phyloP scores from a whole-genome alignment of 179 eudicot genomes.

The Corrigiola litoralis region DNA sequence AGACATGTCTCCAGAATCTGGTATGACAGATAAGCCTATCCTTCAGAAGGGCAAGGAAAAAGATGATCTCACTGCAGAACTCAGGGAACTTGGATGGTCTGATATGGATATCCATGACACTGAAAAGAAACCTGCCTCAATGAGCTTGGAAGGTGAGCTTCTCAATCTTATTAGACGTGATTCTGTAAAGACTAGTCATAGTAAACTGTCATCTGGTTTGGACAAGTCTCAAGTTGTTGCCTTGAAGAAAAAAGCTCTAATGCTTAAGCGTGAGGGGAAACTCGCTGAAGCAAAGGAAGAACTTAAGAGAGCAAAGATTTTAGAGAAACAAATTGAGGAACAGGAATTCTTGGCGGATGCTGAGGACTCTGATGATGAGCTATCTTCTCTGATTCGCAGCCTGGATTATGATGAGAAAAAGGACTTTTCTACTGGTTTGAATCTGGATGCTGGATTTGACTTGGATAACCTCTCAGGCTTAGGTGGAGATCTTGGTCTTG shows the following conservation, averaged over 20 bases:
- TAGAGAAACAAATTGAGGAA: conserved; percentile 91
- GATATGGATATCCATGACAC: conserved; percentile 65
- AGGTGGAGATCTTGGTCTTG: conserved; percentile 47
- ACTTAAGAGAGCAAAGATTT: conserved; percentile 78
- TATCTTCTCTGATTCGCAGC: conserved; percentile 67
- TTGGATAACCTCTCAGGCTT: conserved; percentile 36
- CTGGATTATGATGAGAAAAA: conserved; percentile 53
- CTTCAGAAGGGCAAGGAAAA: conserved; percentile 47
- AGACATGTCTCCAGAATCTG: conserved; percentile 26
- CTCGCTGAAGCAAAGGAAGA: conserved; percentile 94
- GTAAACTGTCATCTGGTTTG: conserved; percentile 33
- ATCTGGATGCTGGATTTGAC: conserved; percentile 39
- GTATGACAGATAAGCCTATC: conserved; percentile 25
- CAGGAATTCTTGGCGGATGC: conserved; percentile 79
- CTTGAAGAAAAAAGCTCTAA: conserved; percentile 76
- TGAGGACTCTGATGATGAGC: conserved; percentile 91
- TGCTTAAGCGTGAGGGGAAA: conserved; percentile 78
- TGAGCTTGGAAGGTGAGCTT: conserved; percentile 82
- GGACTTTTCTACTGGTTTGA: conserved; percentile 32
- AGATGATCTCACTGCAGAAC: conserved; percentile 76
- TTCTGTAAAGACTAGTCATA: conserved; percentile 32
- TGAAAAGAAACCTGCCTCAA: conserved; percentile 54
- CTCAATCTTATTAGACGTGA: conserved; percentile 55
- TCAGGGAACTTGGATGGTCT: conserved; percentile 88
- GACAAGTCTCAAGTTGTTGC: conserved; percentile 72